Percentiles rank a stretch among this genome's conserved stretches.
phyloP scores from a whole-genome alignment of 306 rosid species.

The Vicia villosa region DNA sequence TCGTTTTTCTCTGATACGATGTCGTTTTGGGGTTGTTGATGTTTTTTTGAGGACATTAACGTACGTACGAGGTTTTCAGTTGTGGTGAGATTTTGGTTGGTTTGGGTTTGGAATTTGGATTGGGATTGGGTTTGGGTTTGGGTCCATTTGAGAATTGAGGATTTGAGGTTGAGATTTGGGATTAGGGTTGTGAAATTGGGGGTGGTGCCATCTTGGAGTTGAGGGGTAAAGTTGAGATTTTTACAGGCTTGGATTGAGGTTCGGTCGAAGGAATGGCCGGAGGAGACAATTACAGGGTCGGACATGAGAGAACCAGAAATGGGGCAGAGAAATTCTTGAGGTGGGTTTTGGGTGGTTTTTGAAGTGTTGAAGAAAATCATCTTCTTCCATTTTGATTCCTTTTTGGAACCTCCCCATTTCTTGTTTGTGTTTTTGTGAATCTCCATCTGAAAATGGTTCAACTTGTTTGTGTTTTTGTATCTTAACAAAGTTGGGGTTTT shows the following conservation, averaged over 20 bases:
- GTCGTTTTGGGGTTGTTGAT: not conserved
- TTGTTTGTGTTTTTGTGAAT: conserved; percentile 46
- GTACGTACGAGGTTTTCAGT: conserved; percentile 53
- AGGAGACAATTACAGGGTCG: conserved; percentile 87
- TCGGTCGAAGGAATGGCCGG: conserved; percentile 88
- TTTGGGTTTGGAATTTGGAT: conserved; percentile 39
- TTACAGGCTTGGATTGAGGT: conserved; percentile 59
- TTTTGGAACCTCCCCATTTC: conserved; percentile 32
- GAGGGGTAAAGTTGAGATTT: conserved; percentile 57
- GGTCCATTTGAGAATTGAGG: conserved; percentile 80
- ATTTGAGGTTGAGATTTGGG: conserved; percentile 78
- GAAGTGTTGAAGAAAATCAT: conserved; percentile 46
- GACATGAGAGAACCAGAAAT: conserved; percentile 71
- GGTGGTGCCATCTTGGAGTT: conserved; percentile 53
- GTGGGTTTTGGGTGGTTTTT: conserved; percentile 41
- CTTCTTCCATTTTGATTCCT: conserved; percentile 64
- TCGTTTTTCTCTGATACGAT: not conserved
- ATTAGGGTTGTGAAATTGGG: conserved; percentile 79
- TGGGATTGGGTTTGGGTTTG: conserved; percentile 40
- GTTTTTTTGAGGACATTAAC: conserved; percentile 24
- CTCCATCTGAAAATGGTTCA: conserved; percentile 52
- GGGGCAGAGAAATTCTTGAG: conserved; percentile 84
- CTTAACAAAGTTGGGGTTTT: not conserved
- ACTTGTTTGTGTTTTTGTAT: not conserved
- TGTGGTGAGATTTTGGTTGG: conserved; percentile 43